phyloP scores from a whole-genome alignment of 2,329 filamentous ascomycete species.

The Neopestalotiopsis rosae region DNA sequence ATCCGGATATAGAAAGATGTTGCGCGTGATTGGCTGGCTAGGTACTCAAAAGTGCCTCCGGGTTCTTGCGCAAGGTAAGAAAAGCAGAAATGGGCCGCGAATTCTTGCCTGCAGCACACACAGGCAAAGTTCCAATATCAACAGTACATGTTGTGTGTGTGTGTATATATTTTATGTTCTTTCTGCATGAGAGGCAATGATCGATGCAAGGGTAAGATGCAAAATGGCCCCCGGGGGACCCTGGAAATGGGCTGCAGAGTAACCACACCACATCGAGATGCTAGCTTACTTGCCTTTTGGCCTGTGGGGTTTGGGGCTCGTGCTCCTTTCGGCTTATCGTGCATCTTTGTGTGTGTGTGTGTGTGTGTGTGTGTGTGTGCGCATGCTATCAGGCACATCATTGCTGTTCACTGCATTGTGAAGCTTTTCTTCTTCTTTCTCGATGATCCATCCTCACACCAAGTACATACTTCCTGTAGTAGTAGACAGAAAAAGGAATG shows the following conservation, averaged over 20 bases:
- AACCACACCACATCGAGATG: slow-evolving; percentile 9
- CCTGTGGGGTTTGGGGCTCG: slow-evolving; percentile 20
- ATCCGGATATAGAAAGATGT: slow-evolving; percentile 18
- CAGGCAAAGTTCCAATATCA: slow-evolving; percentile 17
- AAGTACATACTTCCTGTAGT: neutral
- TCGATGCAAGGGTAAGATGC: slow-evolving; percentile 18
- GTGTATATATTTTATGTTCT: too few species aligned
- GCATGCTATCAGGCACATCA: too few species aligned
- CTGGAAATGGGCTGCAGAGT: slow-evolving; percentile 15
- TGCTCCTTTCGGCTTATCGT: slow-evolving; percentile 27
- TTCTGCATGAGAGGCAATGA: slow-evolving; percentile 17
- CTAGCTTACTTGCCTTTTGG: neutral
- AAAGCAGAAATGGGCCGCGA: neutral
- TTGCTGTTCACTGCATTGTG: neutral
- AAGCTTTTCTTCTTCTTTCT: neutral
- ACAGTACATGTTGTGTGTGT: neutral
- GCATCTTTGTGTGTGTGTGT: slow-evolving; percentile 21
- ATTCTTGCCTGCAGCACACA: slow-evolving; percentile 9
- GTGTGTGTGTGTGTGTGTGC: too few species aligned
- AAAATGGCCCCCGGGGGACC: neutral
- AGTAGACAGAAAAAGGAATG: neutral
- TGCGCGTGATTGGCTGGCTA: neutral
- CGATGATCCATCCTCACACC: neutral
- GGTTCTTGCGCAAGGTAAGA: neutral
- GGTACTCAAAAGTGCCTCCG: neutral